Evolutionary conservation across 129 eudicot species (phyloP).

Genomic region (Centaurea solstitialis): DNA sequence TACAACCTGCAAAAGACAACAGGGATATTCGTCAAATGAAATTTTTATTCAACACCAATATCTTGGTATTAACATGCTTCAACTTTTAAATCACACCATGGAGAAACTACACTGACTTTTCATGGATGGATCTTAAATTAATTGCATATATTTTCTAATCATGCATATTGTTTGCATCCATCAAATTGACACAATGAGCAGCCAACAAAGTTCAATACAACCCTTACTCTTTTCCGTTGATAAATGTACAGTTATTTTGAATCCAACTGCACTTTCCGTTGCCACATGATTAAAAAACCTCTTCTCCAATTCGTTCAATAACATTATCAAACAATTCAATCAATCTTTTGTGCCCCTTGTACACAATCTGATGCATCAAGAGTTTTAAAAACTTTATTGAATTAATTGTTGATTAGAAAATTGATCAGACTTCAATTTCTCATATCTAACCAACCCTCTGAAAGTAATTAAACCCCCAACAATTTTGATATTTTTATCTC

Average conservation of each 20-base stretch:
- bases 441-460: not conserved
- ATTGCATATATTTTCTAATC: too few relatives aligned
- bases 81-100: not conserved
- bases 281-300: not conserved
- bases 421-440: not conserved
- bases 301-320: not conserved
- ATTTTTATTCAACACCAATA: not conserved
- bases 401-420: not conserved
- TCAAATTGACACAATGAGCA: not conserved
- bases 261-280: not conserved
- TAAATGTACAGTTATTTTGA: not conserved
- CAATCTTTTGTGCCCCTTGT: not conserved
- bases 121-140: too few relatives aligned
- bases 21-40: not conserved
- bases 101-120: not conserved
- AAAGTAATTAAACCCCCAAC: not conserved
- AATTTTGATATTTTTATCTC: not conserved
- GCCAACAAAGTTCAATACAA: not conserved
- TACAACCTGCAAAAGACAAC: slow-evolving; percentile 52
- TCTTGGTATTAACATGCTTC: not conserved
- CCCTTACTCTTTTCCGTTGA: not conserved
- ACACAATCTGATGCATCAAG: not conserved
- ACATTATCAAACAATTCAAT: not conserved
- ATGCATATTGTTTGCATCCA: too few relatives aligned
- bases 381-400: not conserved